These are phyloP conservation scores for Triangularia verruculosa DNA, from an alignment of 2,329 filamentous ascomycete species.

Conservation along the genomic window DNA sequence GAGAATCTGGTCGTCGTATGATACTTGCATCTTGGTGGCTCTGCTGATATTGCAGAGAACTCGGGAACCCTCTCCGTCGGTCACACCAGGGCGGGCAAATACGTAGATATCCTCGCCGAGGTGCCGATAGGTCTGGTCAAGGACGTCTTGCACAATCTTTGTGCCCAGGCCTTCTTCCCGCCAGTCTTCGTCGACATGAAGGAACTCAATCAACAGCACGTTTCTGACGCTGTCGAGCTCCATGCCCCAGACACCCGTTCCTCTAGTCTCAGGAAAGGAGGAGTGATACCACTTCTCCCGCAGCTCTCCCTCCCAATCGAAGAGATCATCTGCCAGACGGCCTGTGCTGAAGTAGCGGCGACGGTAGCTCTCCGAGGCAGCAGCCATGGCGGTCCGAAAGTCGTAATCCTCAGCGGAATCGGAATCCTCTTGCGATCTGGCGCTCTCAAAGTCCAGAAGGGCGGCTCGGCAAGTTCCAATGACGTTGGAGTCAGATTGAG, in stretches of 20 bases:
- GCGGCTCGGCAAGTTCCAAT: too few species aligned
- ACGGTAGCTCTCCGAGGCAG: too few species aligned
- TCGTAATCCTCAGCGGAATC: too few species aligned
- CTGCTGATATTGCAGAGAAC: background rate
- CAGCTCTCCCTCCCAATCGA: background rate
- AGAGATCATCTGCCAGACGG: too few species aligned
- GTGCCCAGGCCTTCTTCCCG: background rate
- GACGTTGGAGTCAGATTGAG: too few species aligned
- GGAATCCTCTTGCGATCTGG: too few species aligned
- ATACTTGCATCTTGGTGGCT: background rate
- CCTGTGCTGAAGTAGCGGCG: too few species aligned
- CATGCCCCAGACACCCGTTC: background rate
- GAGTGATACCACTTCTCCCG: background rate
- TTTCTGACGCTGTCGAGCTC: background rate
- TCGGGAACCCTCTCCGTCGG: background rate
- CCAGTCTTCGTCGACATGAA: background rate
- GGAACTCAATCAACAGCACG: background rate
- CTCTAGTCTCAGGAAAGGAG: background rate
- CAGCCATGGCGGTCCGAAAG: too few species aligned
- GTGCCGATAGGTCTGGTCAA: background rate
- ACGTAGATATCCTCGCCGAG: background rate
- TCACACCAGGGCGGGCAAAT: background rate
- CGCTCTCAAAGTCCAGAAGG: too few species aligned
- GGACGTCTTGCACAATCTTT: background rate
- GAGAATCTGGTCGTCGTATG: background rate